Conservation (phyloP, 352 stramenopile species). For the Phytophthora citricola region DNA sequence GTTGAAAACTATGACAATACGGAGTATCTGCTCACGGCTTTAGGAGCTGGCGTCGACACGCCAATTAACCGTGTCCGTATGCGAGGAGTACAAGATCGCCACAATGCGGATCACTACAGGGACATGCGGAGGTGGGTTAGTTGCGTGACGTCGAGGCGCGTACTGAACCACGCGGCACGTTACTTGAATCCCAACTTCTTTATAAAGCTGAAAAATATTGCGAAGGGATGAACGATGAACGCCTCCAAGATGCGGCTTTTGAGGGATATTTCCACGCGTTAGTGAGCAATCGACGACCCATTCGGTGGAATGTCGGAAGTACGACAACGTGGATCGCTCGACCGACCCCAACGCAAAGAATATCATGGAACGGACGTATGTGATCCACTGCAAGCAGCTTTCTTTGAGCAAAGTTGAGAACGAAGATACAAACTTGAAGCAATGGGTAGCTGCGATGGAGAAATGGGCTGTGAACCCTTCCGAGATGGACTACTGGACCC, state of each 20-base stretch:
- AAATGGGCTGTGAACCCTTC: conserved; percentile 12
- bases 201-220: too few species aligned
- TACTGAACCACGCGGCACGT: too few species aligned
- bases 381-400: too few species aligned
- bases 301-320: too few species aligned
- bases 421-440: background rate
- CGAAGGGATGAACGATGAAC: conserved; percentile 2
- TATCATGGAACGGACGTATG: too few species aligned
- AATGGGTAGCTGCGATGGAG: conserved; percentile 15
- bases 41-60: too few species aligned
- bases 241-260: conserved; percentile 3
- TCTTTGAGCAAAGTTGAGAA: background rate
- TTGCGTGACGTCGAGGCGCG: conserved; percentile 10
- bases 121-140: background rate
- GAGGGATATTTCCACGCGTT: conserved; percentile 13
- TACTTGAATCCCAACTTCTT: too few species aligned
- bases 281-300: too few species aligned
- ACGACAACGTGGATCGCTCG: background rate
- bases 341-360: too few species aligned
- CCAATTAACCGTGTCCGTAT: background rate
- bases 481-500: conserved; percentile 31
- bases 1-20: too few species aligned
- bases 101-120: too few species aligned
- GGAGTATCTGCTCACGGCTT: too few species aligned
- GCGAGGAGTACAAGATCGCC: background rate